Evolutionary conservation across 352 stramenopile genomes (phyloP), one percentile per base, ranked within the genome.

Genomic region (Phytophthora tentaculata): DNA sequence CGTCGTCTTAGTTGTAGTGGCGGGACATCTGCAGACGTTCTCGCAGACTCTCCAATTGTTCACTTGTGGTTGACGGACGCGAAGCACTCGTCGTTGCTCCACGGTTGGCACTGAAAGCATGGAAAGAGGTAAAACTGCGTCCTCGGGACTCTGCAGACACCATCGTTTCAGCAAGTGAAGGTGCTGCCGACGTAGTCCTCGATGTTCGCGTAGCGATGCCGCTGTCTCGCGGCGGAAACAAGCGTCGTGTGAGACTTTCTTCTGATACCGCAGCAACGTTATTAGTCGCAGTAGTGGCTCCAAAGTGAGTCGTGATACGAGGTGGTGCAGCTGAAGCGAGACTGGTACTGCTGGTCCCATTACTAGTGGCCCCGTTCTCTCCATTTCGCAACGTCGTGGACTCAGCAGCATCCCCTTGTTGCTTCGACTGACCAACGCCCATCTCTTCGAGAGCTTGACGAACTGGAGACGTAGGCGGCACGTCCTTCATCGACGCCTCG

Each of bases 401-500:
- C 26, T 76, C 62, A 19, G 62, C 24, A 59, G 59, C 29, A 50
- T 57, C 29, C 14, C 83, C 71, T 12, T 68, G 28, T 16, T 70
- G 56, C n/a, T n/a, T n/a, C n/a, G n/a, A n/a, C 51, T 76, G 56
- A 8, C 52, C 58, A 32, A 72, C 56, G 5, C 68, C 76, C 76
- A 88, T 83, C 1, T 75, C 58, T 26, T 69, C 62, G 0, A 93
- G 71, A 55, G 84, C 64, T 44, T 85, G 67, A 10, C 73, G 76
- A 20, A 91, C 79, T 17, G 76, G 77, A 17, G 83, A 91, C 3
- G 78, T 80, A 22, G 80, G 65, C 2, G 84, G 82, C 7, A 92
- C 47, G 50, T 94, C 83, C 28, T 84, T 81, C 41, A 92, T 71
- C 16, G 82, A 81, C 10, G 62, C 71, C 49, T 92, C 82, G 29